Conservation (phyloP, 768 basidiomycete genomes). For the Neoboletus subvelutipes region DNA sequence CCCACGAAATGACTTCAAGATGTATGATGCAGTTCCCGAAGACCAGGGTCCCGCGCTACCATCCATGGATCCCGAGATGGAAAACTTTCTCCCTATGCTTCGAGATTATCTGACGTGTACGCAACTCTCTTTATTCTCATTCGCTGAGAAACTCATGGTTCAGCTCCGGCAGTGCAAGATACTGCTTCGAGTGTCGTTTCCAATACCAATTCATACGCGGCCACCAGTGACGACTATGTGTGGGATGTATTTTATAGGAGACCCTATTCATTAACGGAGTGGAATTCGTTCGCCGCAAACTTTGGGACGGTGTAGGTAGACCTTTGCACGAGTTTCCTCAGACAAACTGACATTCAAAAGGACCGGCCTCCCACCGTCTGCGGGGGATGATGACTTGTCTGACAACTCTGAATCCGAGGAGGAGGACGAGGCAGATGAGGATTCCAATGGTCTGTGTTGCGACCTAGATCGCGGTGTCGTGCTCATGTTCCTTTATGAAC, state of each 20-base stretch:
- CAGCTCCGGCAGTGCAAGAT: constrained; percentile 26
- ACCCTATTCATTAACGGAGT: constrained; percentile 57
- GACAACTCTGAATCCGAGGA: constrained; percentile 64
- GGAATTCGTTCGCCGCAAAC: constrained; percentile 54
- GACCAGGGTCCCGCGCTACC: constrained; percentile 30
- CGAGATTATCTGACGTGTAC: constrained; percentile 68
- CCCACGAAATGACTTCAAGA: constrained; percentile 48
- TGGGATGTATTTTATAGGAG: constrained; percentile 84
- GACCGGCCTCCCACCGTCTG: constrained; percentile 61
- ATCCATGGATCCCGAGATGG: constrained; percentile 59
- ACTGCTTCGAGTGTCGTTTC: constrained; percentile 11
- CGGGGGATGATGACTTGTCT: constrained; percentile 52
- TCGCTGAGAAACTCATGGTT: neutral
- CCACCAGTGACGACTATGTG: constrained; percentile 61
- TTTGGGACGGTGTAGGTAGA: constrained; percentile 62
- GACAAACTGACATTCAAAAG: constrained; percentile 33
- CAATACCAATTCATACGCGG: neutral
- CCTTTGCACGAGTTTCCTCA: neutral
- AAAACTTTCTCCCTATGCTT: constrained; percentile 75
- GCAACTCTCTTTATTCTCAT: constrained; percentile 17
- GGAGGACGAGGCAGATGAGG: constrained; percentile 79
- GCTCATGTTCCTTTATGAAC: neutral
- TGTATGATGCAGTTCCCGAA: constrained; percentile 71
- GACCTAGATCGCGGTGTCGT: neutral
- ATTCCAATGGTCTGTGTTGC: constrained; percentile 65